phyloP scores from a whole-genome alignment of 139 green algal genomes.

The Chlamydomonas sp. region DNA sequence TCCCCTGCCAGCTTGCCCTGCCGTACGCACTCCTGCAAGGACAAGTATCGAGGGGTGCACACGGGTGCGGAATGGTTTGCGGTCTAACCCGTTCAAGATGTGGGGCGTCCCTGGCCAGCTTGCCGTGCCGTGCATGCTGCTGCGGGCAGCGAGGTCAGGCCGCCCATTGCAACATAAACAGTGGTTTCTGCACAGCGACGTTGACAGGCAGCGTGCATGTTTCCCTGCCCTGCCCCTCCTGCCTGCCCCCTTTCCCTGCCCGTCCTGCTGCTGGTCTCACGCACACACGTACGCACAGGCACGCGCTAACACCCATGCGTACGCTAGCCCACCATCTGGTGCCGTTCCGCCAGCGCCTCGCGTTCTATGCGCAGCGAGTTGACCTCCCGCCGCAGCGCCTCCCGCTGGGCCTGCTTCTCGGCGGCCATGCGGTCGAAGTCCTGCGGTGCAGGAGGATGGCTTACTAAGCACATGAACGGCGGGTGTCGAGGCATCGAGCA shows the following conservation, averaged over 20 bases:
- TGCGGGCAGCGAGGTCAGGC: too few relatives aligned
- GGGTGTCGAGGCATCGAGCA: background rate
- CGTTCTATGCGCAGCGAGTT: conserved; percentile 27
- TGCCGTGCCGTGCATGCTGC: too few relatives aligned
- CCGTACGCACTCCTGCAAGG: conserved; percentile 20
- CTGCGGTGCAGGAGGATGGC: background rate
- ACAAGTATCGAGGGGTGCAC: too few relatives aligned
- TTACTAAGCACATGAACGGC: background rate
- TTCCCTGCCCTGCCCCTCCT: background rate
- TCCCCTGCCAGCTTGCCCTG: conserved; percentile 68
- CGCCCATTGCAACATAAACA: too few relatives aligned
- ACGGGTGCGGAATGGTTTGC: too few relatives aligned
- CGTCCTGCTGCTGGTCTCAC: background rate
- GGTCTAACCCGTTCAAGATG: too few relatives aligned
- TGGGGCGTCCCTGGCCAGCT: too few relatives aligned
- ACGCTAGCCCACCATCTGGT: conserved; percentile 35
- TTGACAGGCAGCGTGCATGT: too few relatives aligned
- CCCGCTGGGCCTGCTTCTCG: background rate
- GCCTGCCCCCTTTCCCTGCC: background rate
- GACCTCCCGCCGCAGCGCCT: conserved; percentile 40
- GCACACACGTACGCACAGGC: too few relatives aligned
- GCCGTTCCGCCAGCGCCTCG: conserved; percentile 53
- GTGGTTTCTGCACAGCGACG: too few relatives aligned
- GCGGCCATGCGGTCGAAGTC: background rate
- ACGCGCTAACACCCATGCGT: background rate